These are phyloP conservation scores for Chaetomiaceae sp. DNA, from an alignment of 2,329 filamentous ascomycete species.

Conservation along the genomic window DNA sequence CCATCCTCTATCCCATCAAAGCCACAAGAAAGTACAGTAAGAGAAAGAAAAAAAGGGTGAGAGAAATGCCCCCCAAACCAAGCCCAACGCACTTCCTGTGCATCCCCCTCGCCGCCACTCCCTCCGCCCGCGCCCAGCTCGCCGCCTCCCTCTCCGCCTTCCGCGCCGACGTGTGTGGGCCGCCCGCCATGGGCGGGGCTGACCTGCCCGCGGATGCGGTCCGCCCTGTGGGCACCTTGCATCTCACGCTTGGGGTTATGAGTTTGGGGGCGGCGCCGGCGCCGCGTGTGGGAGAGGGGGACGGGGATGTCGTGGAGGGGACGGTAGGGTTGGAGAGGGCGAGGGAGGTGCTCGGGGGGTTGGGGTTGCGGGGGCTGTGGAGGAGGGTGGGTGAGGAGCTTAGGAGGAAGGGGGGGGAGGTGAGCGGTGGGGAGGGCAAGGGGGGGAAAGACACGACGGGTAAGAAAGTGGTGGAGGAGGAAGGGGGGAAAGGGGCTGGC, in stretches of 20 bases:
- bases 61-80: slow-evolving; percentile 16
- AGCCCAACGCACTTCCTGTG: slow-evolving; percentile 67
- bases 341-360: slow-evolving; percentile 35
- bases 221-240: slow-evolving; percentile 72
- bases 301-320: not conserved
- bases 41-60: slow-evolving; percentile 2
- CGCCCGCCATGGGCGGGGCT: slow-evolving; percentile 33
- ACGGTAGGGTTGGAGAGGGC: slow-evolving; percentile 37
- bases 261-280: too few relatives aligned
- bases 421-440: not conserved
- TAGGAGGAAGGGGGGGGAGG: not conserved
- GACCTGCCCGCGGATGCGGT: slow-evolving; percentile 62
- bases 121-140: slow-evolving; percentile 59
- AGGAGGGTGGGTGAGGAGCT: not conserved
- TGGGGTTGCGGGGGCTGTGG: slow-evolving; percentile 38
- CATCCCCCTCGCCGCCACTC: slow-evolving; percentile 62
- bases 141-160: slow-evolving; percentile 59
- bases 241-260: slow-evolving; percentile 86
- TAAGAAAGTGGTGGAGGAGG: not conserved
- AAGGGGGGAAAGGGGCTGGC: not conserved
- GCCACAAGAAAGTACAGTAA: slow-evolving; percentile 3
- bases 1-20: not conserved
- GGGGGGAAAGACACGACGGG: too few relatives aligned
- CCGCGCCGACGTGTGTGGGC: slow-evolving; percentile 49
- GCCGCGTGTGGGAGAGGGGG: slow-evolving; percentile 36